A percentile compares a stretch with the other conserved stretches of the same genome.
Conservation (phyloP, 306 rosid species). For the Lagenaria siceraria region DNA sequence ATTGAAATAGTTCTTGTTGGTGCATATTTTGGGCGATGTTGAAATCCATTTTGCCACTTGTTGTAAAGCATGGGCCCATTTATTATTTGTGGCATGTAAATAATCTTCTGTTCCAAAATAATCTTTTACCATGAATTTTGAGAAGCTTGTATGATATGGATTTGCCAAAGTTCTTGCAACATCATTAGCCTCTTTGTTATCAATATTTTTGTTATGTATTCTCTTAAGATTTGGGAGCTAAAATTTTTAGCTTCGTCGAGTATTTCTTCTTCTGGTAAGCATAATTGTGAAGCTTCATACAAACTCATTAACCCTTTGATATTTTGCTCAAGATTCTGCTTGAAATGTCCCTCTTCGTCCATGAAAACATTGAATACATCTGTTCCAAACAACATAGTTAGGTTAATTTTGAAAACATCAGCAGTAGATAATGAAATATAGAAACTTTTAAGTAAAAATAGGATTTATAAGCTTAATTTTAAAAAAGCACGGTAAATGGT, state of each 20-base stretch:
- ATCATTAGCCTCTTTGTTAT: background rate
- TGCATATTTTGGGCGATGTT: background rate
- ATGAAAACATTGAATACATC: constrained; percentile 17
- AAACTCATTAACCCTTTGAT: constrained; percentile 22
- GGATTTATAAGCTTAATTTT: no score
- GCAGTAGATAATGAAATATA: no score
- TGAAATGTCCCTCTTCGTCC: constrained; percentile 12
- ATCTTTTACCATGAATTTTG: background rate
- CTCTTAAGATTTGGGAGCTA: constrained; percentile 2
- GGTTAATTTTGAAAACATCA: no score
- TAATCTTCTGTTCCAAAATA: background rate
- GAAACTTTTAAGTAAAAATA: no score
- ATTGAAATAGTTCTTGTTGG: background rate
- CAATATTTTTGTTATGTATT: background rate
- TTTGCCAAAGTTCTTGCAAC: background rate
- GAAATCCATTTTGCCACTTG: constrained; percentile 1
- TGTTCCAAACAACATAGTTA: background rate
- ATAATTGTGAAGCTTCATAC: constrained; percentile 29
- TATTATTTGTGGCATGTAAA: background rate
- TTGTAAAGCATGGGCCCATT: background rate
- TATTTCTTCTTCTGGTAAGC: constrained; percentile 11
- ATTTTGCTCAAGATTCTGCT: background rate
- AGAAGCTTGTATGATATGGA: background rate
- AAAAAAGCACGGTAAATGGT: no score
- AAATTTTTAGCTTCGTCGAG: constrained; percentile 21